Evolutionary conservation across 208 protist species (phyloP).

Genomic region (Crithidia thermophila): DNA sequence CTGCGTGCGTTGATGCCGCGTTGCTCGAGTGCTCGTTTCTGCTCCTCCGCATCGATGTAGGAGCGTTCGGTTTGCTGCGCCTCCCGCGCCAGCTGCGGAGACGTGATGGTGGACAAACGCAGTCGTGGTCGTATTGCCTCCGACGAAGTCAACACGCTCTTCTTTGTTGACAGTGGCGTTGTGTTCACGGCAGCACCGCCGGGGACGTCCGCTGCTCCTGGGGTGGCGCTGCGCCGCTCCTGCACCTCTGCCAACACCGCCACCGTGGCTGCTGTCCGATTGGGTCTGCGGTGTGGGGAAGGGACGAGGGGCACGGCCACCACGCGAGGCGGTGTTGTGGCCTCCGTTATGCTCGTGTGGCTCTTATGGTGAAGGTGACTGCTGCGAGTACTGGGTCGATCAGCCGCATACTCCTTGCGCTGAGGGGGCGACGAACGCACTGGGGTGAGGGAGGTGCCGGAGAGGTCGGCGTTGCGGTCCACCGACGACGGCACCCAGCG

Average conservation of each 20-base stretch:
- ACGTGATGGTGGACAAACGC: slow-evolving; percentile 19
- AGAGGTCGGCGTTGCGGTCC: background rate
- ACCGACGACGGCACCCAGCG: slow-evolving; percentile 20
- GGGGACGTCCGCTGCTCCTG: too few relatives aligned
- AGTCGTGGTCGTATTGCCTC: background rate
- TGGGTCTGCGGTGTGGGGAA: background rate
- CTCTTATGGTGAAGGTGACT: too few relatives aligned
- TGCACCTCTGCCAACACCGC: slow-evolving; percentile 11
- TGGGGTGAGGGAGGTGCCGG: background rate
- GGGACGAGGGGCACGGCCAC: slow-evolving; percentile 19
- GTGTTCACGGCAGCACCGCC: too few relatives aligned
- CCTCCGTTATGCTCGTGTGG: background rate
- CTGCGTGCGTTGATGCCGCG: too few relatives aligned
- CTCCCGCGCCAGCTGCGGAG: background rate
- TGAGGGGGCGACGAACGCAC: background rate
- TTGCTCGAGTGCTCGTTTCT: background rate
- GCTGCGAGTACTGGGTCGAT: too few relatives aligned
- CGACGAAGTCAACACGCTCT: too few relatives aligned
- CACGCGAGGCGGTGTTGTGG: background rate
- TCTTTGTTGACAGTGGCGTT: too few relatives aligned
- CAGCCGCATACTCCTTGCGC: too few relatives aligned
- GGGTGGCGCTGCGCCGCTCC: background rate
- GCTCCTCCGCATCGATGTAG: background rate
- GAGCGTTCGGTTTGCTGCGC: background rate
- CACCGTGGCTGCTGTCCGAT: background rate